phyloP scores from a whole-genome alignment of 805 yeast genomes.

The Saccharomyces paradoxus region DNA sequence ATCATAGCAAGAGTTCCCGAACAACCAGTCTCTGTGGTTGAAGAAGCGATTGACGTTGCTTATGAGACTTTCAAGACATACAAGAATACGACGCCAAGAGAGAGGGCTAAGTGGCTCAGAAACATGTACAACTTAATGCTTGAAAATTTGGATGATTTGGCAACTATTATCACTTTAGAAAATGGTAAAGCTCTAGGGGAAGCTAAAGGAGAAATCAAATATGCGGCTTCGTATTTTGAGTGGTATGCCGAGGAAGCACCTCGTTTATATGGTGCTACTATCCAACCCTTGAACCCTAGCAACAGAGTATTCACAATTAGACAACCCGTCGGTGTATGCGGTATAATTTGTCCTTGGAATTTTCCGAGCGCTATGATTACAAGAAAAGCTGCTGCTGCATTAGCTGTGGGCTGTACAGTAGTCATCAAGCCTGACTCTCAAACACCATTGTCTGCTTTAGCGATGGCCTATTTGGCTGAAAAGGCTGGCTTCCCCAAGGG shows the following conservation, averaged over 20 bases:
- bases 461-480: conserved; percentile 45
- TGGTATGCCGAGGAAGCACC: conserved; percentile 76
- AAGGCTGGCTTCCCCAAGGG: conserved; percentile 58
- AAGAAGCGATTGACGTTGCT: conserved; percentile 45
- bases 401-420: conserved; percentile 58
- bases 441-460: conserved; percentile 54
- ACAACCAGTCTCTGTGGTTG: conserved; percentile 52
- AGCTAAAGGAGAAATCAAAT: conserved; percentile 47
- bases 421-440: conserved; percentile 55
- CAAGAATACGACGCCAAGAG: conserved; percentile 41
- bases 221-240: conserved; percentile 68
- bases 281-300: conserved; percentile 44
- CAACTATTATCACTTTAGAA: conserved; percentile 49
- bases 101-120: conserved; percentile 44
- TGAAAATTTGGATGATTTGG: conserved; percentile 51
- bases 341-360: conserved; percentile 59
- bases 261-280: conserved; percentile 47
- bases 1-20: conserved; percentile 53
- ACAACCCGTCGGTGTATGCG: conserved; percentile 59
- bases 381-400: conserved; percentile 55
- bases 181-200: conserved; percentile 52
- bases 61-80: conserved; percentile 38
- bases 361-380: conserved; percentile 64
- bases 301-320: conserved; percentile 46
- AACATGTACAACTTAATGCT: conserved; percentile 43